Base-by-base conservation (phyloP, 106 monocot species). In the Amphibolis antarctica region DNA sequence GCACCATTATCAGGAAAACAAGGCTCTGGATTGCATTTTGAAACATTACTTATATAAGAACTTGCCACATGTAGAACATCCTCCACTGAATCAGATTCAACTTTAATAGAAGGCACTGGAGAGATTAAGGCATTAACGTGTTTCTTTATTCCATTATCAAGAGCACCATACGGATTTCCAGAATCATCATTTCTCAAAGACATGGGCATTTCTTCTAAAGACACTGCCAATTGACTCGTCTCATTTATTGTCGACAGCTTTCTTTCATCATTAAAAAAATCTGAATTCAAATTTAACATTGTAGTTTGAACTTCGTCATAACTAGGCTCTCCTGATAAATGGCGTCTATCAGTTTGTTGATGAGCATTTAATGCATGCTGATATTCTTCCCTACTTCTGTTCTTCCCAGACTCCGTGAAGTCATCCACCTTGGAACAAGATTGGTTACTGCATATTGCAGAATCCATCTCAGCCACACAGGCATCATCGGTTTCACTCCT, bases 401-500 rank as follows among this genome's bases (percentile, higher is more conserved):
- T 70, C 53, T 62, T 59, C 19, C 42, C 45, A n/a, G 75, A 69
- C 45, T 67, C 63, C 10, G 68, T 72, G 24, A 75, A 62, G 22
- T 92, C 84, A 12, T 78, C 85, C 23, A 74, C 43, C 60, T 82
- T 85, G 10, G 82, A 82, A 62, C 78, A 85, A 9, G 85, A 88
- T n/a, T 88, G 82, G 17, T 68, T 80, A 60, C 76, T 85, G 44
- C 93, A 79, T 25, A 85, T 75, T 24, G 80, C 77, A 14, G 81
- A 85, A 70, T 85, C 85, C 69, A 85, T 81, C 60, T 84, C 91
- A 28, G 63, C 75, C 64, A 66, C 76, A 63, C 71, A 77, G 57
- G 69, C 78, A 69, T 86, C 89, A 71, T 89, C 93, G 3, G 76
- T 78, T 46, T 80, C 82, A 56, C 82, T 78, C 54, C 70, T 82